Evolutionary conservation across 176 grass and related monocot genomes (phyloP).

Genomic region (Oryza brachyantha): DNA sequence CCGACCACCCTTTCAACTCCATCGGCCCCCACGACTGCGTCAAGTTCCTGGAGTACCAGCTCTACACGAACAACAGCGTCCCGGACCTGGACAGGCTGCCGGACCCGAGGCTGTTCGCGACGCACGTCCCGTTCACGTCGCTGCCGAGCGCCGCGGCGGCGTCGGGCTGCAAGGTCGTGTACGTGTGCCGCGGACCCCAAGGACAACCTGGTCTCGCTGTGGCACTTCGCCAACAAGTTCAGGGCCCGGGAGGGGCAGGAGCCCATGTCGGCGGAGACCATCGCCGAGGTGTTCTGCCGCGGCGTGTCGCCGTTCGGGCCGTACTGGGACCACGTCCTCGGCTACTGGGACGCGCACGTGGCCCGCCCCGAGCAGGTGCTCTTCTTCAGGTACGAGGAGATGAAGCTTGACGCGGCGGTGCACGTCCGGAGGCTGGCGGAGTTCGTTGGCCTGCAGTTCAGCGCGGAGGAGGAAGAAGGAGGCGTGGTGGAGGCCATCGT

Average conservation of each 20-base stretch:
- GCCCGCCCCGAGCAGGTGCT: neutral
- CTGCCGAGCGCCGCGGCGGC: no score
- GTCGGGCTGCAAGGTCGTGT: no score
- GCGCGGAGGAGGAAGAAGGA: no score
- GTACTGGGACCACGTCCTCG: neutral
- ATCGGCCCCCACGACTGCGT: conserved; percentile 9
- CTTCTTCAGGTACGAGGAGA: conserved; percentile 22
- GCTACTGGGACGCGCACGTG: neutral
- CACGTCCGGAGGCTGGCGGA: no score
- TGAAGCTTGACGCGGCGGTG: neutral
- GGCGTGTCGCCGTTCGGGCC: neutral
- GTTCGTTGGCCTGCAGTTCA: no score
- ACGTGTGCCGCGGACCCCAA: no score
- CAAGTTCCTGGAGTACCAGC: neutral
- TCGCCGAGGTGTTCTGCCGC: neutral
- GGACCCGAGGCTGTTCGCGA: conserved; percentile 26
- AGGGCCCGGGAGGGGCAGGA: no score
- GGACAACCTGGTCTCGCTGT: no score
- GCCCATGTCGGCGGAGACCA: neutral
- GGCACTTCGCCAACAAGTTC: no score
- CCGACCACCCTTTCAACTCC: conserved; percentile 17
- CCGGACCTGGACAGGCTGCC: neutral
- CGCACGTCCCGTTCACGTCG: conserved; percentile 1
- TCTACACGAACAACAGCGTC: neutral
- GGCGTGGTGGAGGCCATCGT: no score